Evolutionary conservation across 345 rosid species (phyloP), one percentile per base, ranked within the genome.

Genomic region (Heritiera littoralis): DNA sequence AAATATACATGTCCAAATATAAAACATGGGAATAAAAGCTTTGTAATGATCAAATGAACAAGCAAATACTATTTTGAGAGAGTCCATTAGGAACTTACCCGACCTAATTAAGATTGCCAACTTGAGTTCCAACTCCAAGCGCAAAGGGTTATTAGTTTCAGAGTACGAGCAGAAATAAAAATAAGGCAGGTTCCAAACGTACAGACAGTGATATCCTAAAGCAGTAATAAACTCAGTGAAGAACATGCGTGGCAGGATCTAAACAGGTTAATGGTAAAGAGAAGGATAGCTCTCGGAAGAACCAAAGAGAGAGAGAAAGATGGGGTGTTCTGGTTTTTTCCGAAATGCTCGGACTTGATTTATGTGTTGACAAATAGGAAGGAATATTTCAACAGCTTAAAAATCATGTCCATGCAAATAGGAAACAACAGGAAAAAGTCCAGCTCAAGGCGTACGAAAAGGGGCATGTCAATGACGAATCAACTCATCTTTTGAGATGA

Each of bases 391-490:
- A 65, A 35, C n/a, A 32, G n/a, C 18, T 35, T 32, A 64, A 14
- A 43, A 65, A 7, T 65, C 69, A 14, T 14, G 45, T 65, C 69
- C 69, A 65, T 65, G 69, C 69, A 65, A 65, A 35, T 7, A 65
- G 68, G 13, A 32, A 32, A 32, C 41, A 30, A 63, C 17, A 1
- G 20, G 17, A 35, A 65, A 65, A 35, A 14, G 45, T 38, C 10
- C 20, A 65, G 69, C 69, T 14, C 10, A 35, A 35, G 45, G 45
- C 38, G 0, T 15, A 65, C 23, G 38, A 65, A 65, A 63, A 65
- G 7, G 69, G 69, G 46, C 69, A 35, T 65, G 45, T 35, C 5
- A 35, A 35, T 14, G 20, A 65, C 69, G 11, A 67, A 66, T 66
- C 23, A 63, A 38, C 48, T 38, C 46, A 6, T 38, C 45, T 66